Percentiles rank a stretch among this genome's conserved stretches.
phyloP scores from a whole-genome alignment of 306 rosid genomes.

The Betula pendula region DNA sequence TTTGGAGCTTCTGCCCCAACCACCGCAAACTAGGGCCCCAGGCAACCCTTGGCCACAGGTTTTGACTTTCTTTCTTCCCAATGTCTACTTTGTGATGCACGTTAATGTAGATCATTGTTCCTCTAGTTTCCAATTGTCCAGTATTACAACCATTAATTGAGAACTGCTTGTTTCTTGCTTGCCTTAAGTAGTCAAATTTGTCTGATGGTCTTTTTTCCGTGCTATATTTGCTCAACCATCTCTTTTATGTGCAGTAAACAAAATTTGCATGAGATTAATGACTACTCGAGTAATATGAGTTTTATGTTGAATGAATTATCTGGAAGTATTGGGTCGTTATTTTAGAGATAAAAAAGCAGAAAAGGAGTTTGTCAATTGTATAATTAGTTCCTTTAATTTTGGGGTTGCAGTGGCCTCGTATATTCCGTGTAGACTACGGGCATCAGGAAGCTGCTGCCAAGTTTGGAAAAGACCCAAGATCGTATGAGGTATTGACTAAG shows the following conservation, averaged over 20 bases:
- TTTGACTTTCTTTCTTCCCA: conserved; percentile 10
- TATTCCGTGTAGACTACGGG: conserved; percentile 94
- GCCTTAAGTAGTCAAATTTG: not conserved
- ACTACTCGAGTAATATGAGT: not conserved
- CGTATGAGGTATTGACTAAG: conserved; percentile 90
- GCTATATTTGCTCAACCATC: not conserved
- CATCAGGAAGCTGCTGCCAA: conserved; percentile 92
- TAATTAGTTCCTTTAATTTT: conserved; percentile 2
- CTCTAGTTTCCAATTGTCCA: not conserved
- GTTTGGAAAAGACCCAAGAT: conserved; percentile 93
- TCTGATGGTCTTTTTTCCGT: not conserved
- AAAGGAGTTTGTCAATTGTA: not conserved
- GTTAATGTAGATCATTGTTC: not conserved
- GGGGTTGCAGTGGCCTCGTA: conserved; percentile 87
- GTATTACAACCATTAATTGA: not conserved
- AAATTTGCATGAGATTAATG: conserved; percentile 9
- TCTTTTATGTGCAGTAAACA: not conserved
- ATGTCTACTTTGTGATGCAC: not conserved
- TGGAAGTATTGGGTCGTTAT: not conserved
- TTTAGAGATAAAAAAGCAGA: not conserved
- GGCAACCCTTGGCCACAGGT: conserved; percentile 99
- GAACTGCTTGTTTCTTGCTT: not conserved
- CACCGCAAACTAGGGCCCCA: conserved; percentile 82
- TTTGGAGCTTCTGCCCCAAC: conserved; percentile 84
- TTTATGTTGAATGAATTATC: not conserved